These are phyloP conservation scores for Leptographium wingfieldii DNA, from an alignment of 2,329 filamentous ascomycete genomes.

Conservation along the genomic window DNA sequence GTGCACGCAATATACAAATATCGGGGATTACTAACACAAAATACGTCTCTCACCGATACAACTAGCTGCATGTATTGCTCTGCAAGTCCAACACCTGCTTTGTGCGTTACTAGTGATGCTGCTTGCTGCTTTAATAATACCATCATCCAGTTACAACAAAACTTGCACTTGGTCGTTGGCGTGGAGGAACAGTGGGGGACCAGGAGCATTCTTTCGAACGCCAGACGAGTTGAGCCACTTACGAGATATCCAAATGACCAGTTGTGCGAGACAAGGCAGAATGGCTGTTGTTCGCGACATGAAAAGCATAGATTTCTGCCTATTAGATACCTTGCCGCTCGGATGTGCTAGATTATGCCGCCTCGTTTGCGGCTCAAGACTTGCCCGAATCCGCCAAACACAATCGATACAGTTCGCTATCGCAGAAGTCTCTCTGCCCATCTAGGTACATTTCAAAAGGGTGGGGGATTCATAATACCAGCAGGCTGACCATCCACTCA, in stretches of 20 bases:
- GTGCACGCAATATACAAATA: not conserved
- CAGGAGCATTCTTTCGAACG: not conserved
- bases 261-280: not conserved
- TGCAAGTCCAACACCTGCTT: not conserved
- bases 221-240: not conserved
- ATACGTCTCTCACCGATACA: too few species aligned
- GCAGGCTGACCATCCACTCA: not conserved
- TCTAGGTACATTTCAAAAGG: not conserved
- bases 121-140: too few species aligned
- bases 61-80: too few species aligned
- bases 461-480: not conserved
- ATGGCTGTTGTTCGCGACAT: not conserved
- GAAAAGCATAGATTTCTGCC: not conserved
- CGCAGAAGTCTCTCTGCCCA: not conserved
- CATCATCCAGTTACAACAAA: not conserved
- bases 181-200: not conserved
- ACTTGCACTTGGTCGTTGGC: not conserved
- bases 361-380: not conserved
- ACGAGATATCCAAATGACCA: not conserved
- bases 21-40: not conserved
- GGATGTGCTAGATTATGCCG: not conserved
- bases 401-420: not conserved
- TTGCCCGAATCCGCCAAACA: not conserved
- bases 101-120: too few species aligned
- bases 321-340: not conserved